Evolutionary conservation across 768 basidiomycete species (phyloP).

Genomic region (Coprinellus micaceus): DNA sequence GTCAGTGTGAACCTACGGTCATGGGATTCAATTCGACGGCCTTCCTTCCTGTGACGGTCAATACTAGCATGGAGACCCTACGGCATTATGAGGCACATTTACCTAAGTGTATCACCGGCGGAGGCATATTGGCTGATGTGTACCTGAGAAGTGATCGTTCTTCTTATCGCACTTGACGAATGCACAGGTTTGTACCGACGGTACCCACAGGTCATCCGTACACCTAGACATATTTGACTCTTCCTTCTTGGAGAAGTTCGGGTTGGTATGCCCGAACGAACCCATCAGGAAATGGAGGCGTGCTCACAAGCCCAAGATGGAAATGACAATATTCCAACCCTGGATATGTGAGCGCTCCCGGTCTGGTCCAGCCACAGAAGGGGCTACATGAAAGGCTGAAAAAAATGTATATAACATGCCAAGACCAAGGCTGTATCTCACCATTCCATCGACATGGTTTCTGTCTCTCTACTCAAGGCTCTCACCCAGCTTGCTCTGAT

Average conservation of each 20-base stretch:
- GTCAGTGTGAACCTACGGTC: no score
- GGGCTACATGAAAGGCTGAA: background rate
- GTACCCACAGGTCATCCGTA: background rate
- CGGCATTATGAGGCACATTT: background rate
- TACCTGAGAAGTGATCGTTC: background rate
- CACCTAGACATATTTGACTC: no score
- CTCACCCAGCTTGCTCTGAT: background rate
- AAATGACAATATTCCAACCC: no score
- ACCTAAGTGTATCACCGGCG: background rate
- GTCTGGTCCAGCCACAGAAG: no score
- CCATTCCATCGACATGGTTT: constrained; percentile 1
- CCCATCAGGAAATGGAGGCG: no score
- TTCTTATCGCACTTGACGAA: no score
- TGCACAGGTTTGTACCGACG: background rate
- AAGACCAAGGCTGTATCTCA: background rate
- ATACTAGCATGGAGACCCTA: background rate
- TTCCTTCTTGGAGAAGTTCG: no score
- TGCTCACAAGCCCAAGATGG: no score
- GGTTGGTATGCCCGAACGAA: no score
- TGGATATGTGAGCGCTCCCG: no score
- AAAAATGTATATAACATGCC: background rate
- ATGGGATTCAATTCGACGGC: background rate
- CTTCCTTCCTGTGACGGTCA: background rate
- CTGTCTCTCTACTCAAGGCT: background rate
- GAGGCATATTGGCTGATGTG: background rate